Conservation (phyloP, 2,329 filamentous ascomycete species). For the Penicillium sp. region DNA sequence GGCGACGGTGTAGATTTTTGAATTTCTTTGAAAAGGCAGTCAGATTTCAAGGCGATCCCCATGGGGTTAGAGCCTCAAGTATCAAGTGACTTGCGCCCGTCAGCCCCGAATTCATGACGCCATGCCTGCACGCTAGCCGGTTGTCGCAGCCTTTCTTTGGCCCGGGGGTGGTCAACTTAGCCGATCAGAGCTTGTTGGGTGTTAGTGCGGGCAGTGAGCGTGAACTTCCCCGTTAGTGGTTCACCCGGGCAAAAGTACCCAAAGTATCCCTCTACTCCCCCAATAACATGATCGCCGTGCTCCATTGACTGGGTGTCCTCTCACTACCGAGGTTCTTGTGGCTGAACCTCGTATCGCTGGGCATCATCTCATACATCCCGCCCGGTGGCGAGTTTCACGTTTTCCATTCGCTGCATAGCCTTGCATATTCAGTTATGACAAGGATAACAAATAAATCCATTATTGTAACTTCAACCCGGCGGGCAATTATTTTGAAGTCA, state of each 20-base stretch:
- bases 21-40: too few relatives aligned
- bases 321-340: too few relatives aligned
- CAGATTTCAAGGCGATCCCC: constrained; percentile 1
- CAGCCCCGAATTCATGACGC: constrained; percentile 18
- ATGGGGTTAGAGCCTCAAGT: constrained; percentile 23
- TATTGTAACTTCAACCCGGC: too few relatives aligned
- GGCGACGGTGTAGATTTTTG: too few relatives aligned
- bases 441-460: too few relatives aligned
- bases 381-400: too few relatives aligned
- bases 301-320: too few relatives aligned
- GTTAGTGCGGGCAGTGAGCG: constrained; percentile 4
- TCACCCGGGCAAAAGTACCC: constrained; percentile 9
- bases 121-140: constrained; percentile 7
- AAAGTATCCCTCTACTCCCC: constrained; percentile 17
- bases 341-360: too few relatives aligned
- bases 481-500: too few relatives aligned
- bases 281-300: background rate
- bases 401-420: too few relatives aligned
- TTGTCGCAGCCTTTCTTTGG: constrained; percentile 8
- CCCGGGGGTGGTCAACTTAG: constrained; percentile 11
- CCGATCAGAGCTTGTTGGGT: constrained; percentile 12
- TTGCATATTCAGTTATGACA: too few relatives aligned
- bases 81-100: constrained; percentile 21
- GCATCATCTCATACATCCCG: too few relatives aligned
- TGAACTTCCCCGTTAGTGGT: constrained; percentile 7